Evolutionary conservation across 306 rosid genomes (phyloP).

Genomic region (Quillaja saponaria): DNA sequence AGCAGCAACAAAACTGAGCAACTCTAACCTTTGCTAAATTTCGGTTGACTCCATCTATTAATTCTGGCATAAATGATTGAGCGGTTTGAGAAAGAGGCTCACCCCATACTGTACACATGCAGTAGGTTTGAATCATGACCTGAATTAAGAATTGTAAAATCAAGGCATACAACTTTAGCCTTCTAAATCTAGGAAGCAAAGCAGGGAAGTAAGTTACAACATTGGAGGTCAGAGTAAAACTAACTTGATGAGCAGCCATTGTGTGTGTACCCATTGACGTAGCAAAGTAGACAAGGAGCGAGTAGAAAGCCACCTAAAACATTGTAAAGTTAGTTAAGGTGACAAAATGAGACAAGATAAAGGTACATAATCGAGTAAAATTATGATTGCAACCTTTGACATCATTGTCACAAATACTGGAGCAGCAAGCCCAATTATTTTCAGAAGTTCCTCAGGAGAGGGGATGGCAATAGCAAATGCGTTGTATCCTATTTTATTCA

Average conservation of each 20-base stretch:
- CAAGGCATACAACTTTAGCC: too few species aligned
- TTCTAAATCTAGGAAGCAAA: too few species aligned
- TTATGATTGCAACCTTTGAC: constrained; percentile 63
- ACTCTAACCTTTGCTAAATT: constrained; percentile 38
- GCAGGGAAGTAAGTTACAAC: constrained; percentile 20
- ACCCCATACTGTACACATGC: constrained; percentile 47
- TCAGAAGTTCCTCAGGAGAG: constrained; percentile 56
- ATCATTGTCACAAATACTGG: constrained; percentile 77
- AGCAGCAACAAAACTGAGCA: background rate
- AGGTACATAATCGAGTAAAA: constrained; percentile 16
- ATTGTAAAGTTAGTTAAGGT: constrained; percentile 16
- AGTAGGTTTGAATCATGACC: constrained; percentile 47
- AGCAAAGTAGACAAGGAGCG: constrained; percentile 72
- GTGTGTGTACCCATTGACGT: constrained; percentile 84
- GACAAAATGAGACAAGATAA: constrained; percentile 7
- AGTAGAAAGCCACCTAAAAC: constrained; percentile 77
- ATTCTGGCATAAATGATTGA: constrained; percentile 44
- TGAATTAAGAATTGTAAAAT: background rate
- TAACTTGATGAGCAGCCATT: constrained; percentile 96
- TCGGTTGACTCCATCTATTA: constrained; percentile 27
- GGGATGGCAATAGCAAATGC: constrained; percentile 70
- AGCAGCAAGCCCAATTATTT: constrained; percentile 67
- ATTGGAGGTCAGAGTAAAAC: constrained; percentile 24
- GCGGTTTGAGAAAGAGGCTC: constrained; percentile 44
- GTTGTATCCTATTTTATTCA: constrained; percentile 73